Evolutionary conservation across 1,284 basidiomycete genomes (phyloP), one percentile per base, ranked within the genome.

Genomic region (Amylostereum chailletii): DNA sequence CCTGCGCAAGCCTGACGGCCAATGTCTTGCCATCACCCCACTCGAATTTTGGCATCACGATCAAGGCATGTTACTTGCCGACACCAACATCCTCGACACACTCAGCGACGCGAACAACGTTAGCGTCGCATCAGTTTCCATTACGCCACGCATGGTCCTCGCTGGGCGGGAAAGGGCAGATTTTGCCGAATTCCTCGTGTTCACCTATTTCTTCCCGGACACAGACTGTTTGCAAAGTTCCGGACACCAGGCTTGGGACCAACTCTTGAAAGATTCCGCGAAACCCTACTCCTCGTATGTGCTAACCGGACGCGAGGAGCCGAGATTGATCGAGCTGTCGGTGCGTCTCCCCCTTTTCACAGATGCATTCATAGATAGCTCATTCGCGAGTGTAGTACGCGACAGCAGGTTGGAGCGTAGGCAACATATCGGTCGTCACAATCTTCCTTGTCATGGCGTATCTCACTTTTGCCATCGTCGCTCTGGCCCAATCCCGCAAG

Each of bases 401-500:
- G 55, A 42, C 54, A 48, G 30, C 55, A 37, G 58, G 72, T 37
- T 74, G 79, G 60, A 77, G 42, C 30, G 52, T 45, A 2, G 10
- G 48, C 3, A 32, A 49, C 33, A 34, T 47, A 30, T 54, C 79
- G 2, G 75, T 78, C 34, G 74, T 92, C 11, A 83, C 86, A 9
- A 71, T 78, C 2, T 82, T 91, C 58, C 74, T 94, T 48, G 86
- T 86, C 57, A 58, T 86, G 27, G 86, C 90, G 26, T 98, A 98
- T 67, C 66, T 81, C 31, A 74, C 83, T 36, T 87, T 97, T 60
- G 76, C 89, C 57, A 71, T 78, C 29, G 91, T 90, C 57, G 87
- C 94, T 53, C 81, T 79, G 39, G 79, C 80, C 65, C 86, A 86
- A 39, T 80, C 95, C 65, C 78, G 83, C 41, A 76, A 80, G 43